These are phyloP conservation scores for Scleroderma bovista DNA, from an alignment of 768 basidiomycete species.

Conservation along the genomic window DNA sequence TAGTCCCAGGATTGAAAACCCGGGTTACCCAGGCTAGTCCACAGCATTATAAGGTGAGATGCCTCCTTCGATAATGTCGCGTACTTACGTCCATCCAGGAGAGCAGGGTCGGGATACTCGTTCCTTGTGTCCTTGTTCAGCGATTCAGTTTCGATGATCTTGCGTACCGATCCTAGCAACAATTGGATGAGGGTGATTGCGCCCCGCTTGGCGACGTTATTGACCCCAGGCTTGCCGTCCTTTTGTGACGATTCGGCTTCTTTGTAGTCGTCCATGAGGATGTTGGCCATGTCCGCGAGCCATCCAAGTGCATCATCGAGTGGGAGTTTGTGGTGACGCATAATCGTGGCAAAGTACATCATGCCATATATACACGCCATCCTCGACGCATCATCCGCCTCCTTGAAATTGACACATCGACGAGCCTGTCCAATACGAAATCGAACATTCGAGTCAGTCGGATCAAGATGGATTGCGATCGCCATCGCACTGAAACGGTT, in stretches of 20 bases:
- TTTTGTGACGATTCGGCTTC: constrained; percentile 18
- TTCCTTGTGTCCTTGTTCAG: constrained; percentile 31
- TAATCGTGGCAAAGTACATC: constrained; percentile 61
- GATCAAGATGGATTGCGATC: constrained; percentile 64
- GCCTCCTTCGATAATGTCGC: neutral
- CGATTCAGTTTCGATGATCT: constrained; percentile 39
- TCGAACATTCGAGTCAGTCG: constrained; percentile 37
- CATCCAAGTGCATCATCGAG: constrained; percentile 55
- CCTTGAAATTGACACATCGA: constrained; percentile 61
- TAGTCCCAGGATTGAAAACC: constrained; percentile 42
- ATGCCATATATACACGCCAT: constrained; percentile 71
- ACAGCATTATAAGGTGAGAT: constrained; percentile 5
- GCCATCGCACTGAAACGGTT: constrained; percentile 77
- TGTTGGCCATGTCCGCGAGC: constrained; percentile 53
- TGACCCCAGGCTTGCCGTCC: constrained; percentile 6
- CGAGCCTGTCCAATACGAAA: constrained; percentile 60
- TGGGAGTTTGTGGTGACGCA: constrained; percentile 47
- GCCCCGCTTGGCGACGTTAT: constrained; percentile 10
- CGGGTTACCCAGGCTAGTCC: constrained; percentile 51
- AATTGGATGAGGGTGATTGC: constrained; percentile 41
- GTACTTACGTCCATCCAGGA: constrained; percentile 50
- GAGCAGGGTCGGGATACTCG: constrained; percentile 57
- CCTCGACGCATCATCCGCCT: constrained; percentile 58
- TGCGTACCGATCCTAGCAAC: constrained; percentile 52
- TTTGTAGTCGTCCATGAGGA: constrained; percentile 53